phyloP scores from a whole-genome alignment of 2,329 filamentous ascomycete species.

The Elsinoe necatrix region DNA sequence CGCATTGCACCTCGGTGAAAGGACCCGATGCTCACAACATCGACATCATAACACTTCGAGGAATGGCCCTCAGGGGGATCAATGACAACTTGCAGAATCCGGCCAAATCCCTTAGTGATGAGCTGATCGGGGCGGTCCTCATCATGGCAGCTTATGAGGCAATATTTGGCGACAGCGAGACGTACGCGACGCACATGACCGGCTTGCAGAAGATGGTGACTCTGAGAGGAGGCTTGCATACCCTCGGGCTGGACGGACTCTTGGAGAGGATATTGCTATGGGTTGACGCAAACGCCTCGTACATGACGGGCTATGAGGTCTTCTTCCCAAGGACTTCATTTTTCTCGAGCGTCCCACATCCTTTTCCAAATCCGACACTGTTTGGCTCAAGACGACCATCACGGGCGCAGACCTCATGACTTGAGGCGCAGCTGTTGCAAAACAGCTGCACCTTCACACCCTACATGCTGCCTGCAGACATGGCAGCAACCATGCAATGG shows the following conservation, averaged over 20 bases:
- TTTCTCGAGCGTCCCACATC: conserved; percentile 19
- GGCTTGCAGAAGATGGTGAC: conserved; percentile 38
- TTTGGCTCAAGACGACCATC: conserved; percentile 16
- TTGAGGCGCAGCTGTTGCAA: not conserved
- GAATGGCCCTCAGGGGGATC: conserved; percentile 38
- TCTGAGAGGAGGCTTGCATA: conserved; percentile 40
- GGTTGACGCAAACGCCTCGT: conserved; percentile 36
- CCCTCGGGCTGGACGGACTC: conserved; percentile 36
- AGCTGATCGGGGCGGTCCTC: conserved; percentile 41
- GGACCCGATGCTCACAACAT: conserved; percentile 26
- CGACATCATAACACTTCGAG: conserved; percentile 37
- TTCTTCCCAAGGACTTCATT: conserved; percentile 25
- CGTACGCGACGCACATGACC: conserved; percentile 42
- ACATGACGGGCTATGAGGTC: conserved; percentile 21
- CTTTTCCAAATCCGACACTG: conserved; percentile 19
- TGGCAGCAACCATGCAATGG: not conserved
- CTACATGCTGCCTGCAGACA: not conserved
- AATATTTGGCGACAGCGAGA: conserved; percentile 38
- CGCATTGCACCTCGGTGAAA: conserved; percentile 32
- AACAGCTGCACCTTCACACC: not conserved
- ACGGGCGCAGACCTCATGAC: not conserved
- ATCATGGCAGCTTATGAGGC: conserved; percentile 48
- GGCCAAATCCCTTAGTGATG: conserved; percentile 31
- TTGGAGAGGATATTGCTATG: conserved; percentile 41
- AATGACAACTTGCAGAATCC: conserved; percentile 33